Evolutionary conservation across 306 rosid genomes (phyloP), one percentile per base, ranked within the genome.

Genomic region (Sicyos baderoa): DNA sequence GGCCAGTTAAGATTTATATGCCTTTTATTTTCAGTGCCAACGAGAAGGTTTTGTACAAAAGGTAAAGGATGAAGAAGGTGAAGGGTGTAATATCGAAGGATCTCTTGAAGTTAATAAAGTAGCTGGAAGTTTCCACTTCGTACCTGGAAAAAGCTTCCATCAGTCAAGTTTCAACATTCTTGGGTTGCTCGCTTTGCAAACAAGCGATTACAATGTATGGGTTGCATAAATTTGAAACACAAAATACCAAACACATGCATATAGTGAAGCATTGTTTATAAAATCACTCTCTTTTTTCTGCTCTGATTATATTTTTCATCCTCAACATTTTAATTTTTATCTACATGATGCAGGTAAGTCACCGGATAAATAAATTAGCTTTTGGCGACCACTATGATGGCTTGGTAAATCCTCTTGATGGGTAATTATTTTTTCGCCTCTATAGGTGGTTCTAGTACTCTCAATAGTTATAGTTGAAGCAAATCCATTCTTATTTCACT

Each of bases 81-180:
- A 91, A 79, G 97, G 97, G 71, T 91, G 97, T 79, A 89, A 87
- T 71, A 80, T 91, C 71, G 86, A 85, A 81, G 97, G 97, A 71
- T 76, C 88, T 64, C 86, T 91, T 79, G 96, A 87, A 85, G 88
- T 91, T 40, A 91, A 85, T 71, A 91, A 85, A 87, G 96, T 91
- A 74, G 97, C 97, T 12, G 97, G 97, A 77, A 89, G 69, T 79
- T 82, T 91, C 79, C 88, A 89, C 83, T 87, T 91, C 63, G 81
- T 85, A 1, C 79, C 87, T n/a, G 97, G 96, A 74, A 87, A 89
- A 87, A 83, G 95, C 86, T 85, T 91, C 80, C 95, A 84, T 66
- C 95, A 85, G 59, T 80, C 97, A 49, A 75, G 79, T 80, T 51
- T 90, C 68, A 75, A 75, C 72, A 23, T 89, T 61, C 73, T 74